Conservation (phyloP, 805 yeast species). For the Candida succiphila region DNA sequence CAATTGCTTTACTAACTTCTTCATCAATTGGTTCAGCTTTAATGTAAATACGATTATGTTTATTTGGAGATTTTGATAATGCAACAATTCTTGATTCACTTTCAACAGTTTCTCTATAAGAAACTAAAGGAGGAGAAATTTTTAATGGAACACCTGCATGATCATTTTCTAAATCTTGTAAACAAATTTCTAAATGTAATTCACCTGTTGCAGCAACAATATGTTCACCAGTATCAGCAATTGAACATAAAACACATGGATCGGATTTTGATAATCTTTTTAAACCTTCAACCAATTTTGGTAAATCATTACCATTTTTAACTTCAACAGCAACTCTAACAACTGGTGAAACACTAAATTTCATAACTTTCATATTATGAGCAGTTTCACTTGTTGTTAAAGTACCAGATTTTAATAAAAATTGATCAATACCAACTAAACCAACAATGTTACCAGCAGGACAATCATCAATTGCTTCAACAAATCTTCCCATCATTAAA, state of each 20-base stretch:
- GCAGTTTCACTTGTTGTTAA: conserved; percentile 93
- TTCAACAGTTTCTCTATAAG: conserved; percentile 98
- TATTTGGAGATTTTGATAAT: conserved; percentile 98
- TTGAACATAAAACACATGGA: conserved; percentile 90
- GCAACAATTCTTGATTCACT: conserved; percentile 92
- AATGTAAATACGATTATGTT: conserved; percentile 99
- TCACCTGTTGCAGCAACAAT: conserved; percentile 99
- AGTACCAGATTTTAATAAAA: conserved; percentile 99
- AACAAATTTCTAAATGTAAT: conserved; percentile 97
- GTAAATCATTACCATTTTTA: conserved; percentile 98
- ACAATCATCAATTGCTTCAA: conserved; percentile 97
- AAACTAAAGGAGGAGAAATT: conserved; percentile 95
- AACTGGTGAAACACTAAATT: conserved; percentile 99
- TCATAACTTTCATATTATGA: conserved; percentile 99
- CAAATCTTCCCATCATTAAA: conserved; percentile 98
- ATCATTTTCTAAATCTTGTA: conserved; percentile 91
- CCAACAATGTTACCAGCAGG: conserved; percentile 99
- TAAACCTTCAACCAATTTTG: conserved; percentile 99
- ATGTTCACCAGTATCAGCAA: conserved; percentile 97
- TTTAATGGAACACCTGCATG: conserved; percentile 99
- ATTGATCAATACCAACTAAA: conserved; percentile 99
- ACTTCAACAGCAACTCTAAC: conserved; percentile 99
- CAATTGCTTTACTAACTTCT: conserved; percentile 88
- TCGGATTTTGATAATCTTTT: conserved; percentile 99
- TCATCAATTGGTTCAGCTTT: conserved; percentile 95